phyloP scores from a whole-genome alignment of 2,329 filamentous ascomycete genomes.

The Calonectria honghensis region DNA sequence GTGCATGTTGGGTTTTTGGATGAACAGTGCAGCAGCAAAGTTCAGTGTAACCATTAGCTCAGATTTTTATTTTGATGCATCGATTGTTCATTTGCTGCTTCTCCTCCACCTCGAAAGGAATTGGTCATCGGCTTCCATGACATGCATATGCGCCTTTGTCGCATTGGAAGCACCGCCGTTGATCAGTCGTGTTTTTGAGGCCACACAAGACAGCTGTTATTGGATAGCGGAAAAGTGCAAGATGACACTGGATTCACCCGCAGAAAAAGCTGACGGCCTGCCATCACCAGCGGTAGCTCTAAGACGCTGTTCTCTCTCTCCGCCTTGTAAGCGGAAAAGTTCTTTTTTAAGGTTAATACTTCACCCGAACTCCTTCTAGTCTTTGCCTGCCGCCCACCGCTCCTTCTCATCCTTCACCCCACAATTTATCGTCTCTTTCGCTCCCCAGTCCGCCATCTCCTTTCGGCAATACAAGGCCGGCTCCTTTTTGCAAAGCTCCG shows the following conservation, averaged over 20 bases:
- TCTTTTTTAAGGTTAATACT: slow-evolving; percentile 28
- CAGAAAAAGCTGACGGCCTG: background rate
- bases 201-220: background rate
- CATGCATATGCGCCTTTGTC: background rate
- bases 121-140: background rate
- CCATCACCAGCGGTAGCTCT: background rate
- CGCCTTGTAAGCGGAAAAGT: slow-evolving; percentile 3
- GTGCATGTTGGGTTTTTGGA: background rate
- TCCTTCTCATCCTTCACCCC: background rate
- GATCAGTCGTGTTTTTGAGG: background rate
- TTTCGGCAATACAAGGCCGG: slow-evolving; percentile 3
- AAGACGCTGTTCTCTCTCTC: background rate
- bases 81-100: background rate
- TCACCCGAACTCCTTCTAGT: background rate
- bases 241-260: background rate
- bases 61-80: background rate
- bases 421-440: background rate
- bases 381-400: background rate
- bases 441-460: background rate
- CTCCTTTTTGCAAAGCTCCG: background rate
- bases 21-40: background rate
- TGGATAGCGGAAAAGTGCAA: background rate
- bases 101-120: background rate
- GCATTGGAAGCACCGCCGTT: background rate
- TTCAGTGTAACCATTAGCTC: background rate